Conservation (phyloP, 352 stramenopile genomes). For the Phytophthora pisi region DNA sequence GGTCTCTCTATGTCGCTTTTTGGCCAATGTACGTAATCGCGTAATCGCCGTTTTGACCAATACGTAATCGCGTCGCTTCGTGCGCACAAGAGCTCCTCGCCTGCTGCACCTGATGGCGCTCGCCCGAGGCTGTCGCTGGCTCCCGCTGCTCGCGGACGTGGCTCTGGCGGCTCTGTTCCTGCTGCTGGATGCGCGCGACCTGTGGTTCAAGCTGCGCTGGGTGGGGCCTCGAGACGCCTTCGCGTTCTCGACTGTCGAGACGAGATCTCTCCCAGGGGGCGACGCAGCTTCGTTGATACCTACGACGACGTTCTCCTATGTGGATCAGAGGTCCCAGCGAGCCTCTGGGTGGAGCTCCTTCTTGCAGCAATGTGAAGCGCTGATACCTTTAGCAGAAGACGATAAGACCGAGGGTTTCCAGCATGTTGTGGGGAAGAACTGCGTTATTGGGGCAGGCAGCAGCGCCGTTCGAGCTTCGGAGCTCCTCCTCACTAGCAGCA, state of each 20-base stretch:
- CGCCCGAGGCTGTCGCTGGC: slow-evolving; percentile 8
- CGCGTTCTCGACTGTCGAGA: slow-evolving; percentile 42
- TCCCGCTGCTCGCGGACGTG: slow-evolving; percentile 36
- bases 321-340: slow-evolving; percentile 25
- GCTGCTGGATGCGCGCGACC: slow-evolving; percentile 54
- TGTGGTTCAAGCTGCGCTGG: slow-evolving; percentile 68
- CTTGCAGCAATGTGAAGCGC: slow-evolving; percentile 43
- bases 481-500: slow-evolving; percentile 48
- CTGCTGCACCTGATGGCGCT: slow-evolving; percentile 5
- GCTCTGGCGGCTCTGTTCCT: slow-evolving; percentile 37
- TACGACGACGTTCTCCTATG: slow-evolving; percentile 15
- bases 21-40: slow-evolving; percentile 26
- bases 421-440: slow-evolving; percentile 50
- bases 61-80: slow-evolving; percentile 33
- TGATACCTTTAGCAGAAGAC: slow-evolving; percentile 32
- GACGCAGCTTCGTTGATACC: slow-evolving; percentile 13
- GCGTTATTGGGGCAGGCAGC: slow-evolving; percentile 33
- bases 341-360: slow-evolving; percentile 57
- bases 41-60: slow-evolving; percentile 8
- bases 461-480: slow-evolving; percentile 30
- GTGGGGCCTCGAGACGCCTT: slow-evolving; percentile 47
- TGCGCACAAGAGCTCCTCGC: slow-evolving; percentile 10
- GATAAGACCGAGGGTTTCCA: slow-evolving; percentile 11
- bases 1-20: slow-evolving; percentile 5
- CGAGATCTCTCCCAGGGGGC: slow-evolving; percentile 23